These are phyloP conservation scores for Chaetomiaceae sp. DNA, from an alignment of 2,329 filamentous ascomycete genomes.

Conservation along the genomic window DNA sequence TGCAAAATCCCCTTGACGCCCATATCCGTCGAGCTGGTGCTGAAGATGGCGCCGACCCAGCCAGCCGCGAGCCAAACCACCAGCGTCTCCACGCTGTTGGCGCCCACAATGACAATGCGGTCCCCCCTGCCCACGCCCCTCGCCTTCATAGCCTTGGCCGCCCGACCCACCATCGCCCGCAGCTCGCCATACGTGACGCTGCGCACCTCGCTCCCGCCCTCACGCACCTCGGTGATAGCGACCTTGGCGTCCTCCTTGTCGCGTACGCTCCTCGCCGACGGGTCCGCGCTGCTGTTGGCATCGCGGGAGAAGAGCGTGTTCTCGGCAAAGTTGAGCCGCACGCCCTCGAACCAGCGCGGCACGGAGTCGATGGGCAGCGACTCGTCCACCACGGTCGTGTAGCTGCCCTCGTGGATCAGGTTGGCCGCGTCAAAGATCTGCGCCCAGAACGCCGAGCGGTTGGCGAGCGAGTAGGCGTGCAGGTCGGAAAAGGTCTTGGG, in stretches of 20 bases:
- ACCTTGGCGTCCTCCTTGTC: slow-evolving; percentile 68
- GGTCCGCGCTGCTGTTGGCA: not conserved
- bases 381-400: slow-evolving; percentile 62
- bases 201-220: slow-evolving; percentile 53
- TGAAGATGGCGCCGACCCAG: slow-evolving; percentile 71
- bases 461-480: slow-evolving; percentile 61
- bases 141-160: slow-evolving; percentile 62
- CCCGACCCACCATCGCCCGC: slow-evolving; percentile 49
- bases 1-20: slow-evolving; percentile 73
- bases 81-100: slow-evolving; percentile 70
- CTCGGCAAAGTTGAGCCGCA: slow-evolving; percentile 72
- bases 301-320: slow-evolving; percentile 64
- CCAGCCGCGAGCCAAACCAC: slow-evolving; percentile 64
- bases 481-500: slow-evolving; percentile 68
- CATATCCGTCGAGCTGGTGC: slow-evolving; percentile 76
- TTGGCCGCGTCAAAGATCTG: slow-evolving; percentile 56
- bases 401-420: slow-evolving; percentile 59
- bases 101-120: slow-evolving; percentile 68
- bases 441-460: slow-evolving; percentile 60
- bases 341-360: slow-evolving; percentile 72
- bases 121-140: slow-evolving; percentile 67
- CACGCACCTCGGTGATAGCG: slow-evolving; percentile 67
- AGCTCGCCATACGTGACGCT: slow-evolving; percentile 65
- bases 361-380: slow-evolving; percentile 63
- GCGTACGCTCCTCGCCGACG: slow-evolving; percentile 38